Conservation (phyloP, 1,139 yeast genomes). For the Suhomyces guaymorum region DNA sequence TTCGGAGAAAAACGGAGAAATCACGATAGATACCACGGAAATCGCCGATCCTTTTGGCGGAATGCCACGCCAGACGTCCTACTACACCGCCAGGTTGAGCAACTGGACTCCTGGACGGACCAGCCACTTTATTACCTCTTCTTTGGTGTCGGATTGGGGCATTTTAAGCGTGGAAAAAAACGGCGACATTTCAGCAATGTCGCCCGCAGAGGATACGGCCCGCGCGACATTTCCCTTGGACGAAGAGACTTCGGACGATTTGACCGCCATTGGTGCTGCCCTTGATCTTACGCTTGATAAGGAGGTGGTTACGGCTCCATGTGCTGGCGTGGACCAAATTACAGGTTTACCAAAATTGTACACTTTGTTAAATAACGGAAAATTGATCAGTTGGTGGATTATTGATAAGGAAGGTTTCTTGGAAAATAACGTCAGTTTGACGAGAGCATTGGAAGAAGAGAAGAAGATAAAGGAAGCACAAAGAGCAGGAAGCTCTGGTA, state of each 20-base stretch:
- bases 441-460: constrained; percentile 15
- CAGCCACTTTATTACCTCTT: constrained; percentile 51
- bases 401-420: constrained; percentile 53
- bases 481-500: not conserved
- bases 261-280: constrained; percentile 68
- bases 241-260: constrained; percentile 63
- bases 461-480: not conserved
- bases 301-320: constrained; percentile 57
- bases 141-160: constrained; percentile 57
- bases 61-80: constrained; percentile 48
- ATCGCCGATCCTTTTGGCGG: constrained; percentile 60
- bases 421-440: constrained; percentile 24
- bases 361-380: constrained; percentile 64
- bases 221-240: constrained; percentile 73
- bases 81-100: constrained; percentile 45
- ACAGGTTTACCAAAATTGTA: constrained; percentile 61
- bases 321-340: constrained; percentile 56
- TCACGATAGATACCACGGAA: constrained; percentile 36
- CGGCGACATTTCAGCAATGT: constrained; percentile 23
- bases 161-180: constrained; percentile 36
- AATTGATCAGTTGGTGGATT: constrained; percentile 63
- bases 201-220: constrained; percentile 63
- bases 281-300: constrained; percentile 63
- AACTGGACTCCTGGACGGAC: constrained; percentile 43
- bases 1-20: constrained; percentile 14